These are phyloP conservation scores for Saturnispora quitensis DNA, from an alignment of 805 yeast genomes.

Conservation along the genomic window DNA sequence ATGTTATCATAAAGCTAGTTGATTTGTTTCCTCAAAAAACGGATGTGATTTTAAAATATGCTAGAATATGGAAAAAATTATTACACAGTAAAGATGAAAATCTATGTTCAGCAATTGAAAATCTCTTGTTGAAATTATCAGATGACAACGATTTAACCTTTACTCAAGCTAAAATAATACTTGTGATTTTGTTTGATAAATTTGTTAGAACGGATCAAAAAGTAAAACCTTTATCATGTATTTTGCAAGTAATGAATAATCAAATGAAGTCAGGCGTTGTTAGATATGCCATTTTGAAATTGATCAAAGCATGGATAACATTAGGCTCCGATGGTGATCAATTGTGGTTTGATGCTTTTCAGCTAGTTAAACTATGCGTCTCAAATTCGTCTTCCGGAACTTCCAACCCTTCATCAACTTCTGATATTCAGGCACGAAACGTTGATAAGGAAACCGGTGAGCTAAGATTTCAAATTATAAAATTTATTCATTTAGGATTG, in stretches of 20 bases:
- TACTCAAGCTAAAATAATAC: slow-evolving; percentile 1
- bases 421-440: not conserved
- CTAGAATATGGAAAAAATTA: slow-evolving; percentile 8
- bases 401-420: not conserved
- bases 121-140: not conserved
- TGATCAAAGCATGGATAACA: slow-evolving; percentile 6
- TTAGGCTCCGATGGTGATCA: slow-evolving; percentile 3
- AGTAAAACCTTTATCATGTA: not conserved
- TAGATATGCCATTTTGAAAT: slow-evolving; percentile 5
- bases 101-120: not conserved
- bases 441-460: not conserved
- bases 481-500: slow-evolving; percentile 10
- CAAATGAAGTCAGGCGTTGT: slow-evolving; percentile 3
- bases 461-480: slow-evolving; percentile 2
- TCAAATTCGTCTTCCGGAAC: not conserved
- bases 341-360: not conserved
- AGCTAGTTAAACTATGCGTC: not conserved
- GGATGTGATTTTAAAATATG: slow-evolving; percentile 1
- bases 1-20: not conserved
- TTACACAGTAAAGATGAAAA: slow-evolving; percentile 8
- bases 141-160: not conserved
- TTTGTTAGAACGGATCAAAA: slow-evolving; percentile 1
- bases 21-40: not conserved
- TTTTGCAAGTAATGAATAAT: not conserved
- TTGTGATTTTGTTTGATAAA: slow-evolving; percentile 5